A percentile compares a stretch with the other conserved stretches of the same genome.
phyloP scores from a whole-genome alignment of 2,329 filamentous ascomycete species.

The Diplodia intermedia region DNA sequence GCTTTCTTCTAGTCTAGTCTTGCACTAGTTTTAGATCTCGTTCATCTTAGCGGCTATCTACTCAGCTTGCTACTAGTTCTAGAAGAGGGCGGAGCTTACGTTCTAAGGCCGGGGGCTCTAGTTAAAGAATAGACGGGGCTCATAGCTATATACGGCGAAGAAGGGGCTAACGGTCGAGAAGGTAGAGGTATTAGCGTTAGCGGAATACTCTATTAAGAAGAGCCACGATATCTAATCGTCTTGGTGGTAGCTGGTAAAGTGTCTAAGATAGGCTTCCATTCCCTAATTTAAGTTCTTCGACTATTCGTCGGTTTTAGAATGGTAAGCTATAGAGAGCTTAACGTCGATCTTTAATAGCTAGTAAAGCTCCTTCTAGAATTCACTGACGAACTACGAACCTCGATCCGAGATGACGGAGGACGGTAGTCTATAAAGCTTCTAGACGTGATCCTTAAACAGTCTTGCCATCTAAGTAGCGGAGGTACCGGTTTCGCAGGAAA shows the following conservation, averaged over 20 bases:
- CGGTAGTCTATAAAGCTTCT: conserved; percentile 30
- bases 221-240: conserved; percentile 16
- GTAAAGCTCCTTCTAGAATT: conserved; percentile 35
- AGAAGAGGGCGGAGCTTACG: neutral
- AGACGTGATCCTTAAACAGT: conserved; percentile 32
- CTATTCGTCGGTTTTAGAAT: conserved; percentile 37
- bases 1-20: too few species aligned
- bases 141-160: neutral
- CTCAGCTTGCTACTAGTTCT: neutral
- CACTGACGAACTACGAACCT: conserved; percentile 34
- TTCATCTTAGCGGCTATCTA: too few species aligned
- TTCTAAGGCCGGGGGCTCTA: neutral
- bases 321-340: conserved; percentile 36
- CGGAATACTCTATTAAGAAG: conserved; percentile 5
- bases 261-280: conserved; percentile 15
- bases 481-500: conserved; percentile 18
- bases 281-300: conserved; percentile 35
- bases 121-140: conserved; percentile 10
- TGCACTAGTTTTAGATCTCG: too few species aligned
- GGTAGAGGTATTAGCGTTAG: conserved; percentile 17
- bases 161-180: conserved; percentile 1
- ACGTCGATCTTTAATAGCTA: conserved; percentile 25
- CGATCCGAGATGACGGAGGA: too few species aligned
- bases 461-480: neutral
- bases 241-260: conserved; percentile 23